Evolutionary conservation across 169 alveolate genomes (phyloP).

Genomic region (Perkinsus olseni): DNA sequence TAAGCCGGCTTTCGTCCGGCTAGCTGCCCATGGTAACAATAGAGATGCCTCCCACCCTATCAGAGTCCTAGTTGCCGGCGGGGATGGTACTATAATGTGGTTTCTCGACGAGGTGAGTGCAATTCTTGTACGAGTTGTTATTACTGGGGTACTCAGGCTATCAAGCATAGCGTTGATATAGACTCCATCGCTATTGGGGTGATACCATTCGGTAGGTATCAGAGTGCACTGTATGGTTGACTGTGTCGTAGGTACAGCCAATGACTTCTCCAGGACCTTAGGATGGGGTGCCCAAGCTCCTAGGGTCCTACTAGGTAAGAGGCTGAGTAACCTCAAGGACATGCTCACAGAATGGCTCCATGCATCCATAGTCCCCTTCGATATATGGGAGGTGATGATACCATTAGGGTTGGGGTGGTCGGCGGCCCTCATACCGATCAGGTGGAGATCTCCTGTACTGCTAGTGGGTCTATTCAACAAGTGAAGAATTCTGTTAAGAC

Average conservation of each 20-base stretch:
- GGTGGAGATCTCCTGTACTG: background rate
- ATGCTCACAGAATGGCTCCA: conserved; percentile 38
- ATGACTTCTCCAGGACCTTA: conserved; percentile 53
- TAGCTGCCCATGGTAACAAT: conserved; percentile 8
- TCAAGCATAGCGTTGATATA: conserved; percentile 21
- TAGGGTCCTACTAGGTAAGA: conserved; percentile 3
- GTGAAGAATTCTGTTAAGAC: background rate
- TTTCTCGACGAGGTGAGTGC: conserved; percentile 42
- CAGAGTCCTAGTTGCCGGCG: conserved; percentile 55
- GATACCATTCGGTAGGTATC: conserved; percentile 41
- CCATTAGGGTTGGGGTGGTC: background rate
- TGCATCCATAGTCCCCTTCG: conserved; percentile 41
- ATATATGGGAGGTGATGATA: conserved; percentile 44
- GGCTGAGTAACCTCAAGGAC: conserved; percentile 14
- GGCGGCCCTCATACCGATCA: background rate
- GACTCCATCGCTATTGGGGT: conserved; percentile 38
- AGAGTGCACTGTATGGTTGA: background rate
- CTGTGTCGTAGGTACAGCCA: conserved; percentile 41
- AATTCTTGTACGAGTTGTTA: background rate
- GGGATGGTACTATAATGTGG: conserved; percentile 64
- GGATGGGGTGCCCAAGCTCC: conserved; percentile 43
- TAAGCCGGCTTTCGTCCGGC: conserved; percentile 17
- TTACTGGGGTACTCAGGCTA: background rate
- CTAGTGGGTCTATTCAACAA: background rate
- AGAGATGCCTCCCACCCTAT: conserved; percentile 15